Evolutionary conservation across 148 eudicot genomes (phyloP).

Genomic region (Camellia japonica): DNA sequence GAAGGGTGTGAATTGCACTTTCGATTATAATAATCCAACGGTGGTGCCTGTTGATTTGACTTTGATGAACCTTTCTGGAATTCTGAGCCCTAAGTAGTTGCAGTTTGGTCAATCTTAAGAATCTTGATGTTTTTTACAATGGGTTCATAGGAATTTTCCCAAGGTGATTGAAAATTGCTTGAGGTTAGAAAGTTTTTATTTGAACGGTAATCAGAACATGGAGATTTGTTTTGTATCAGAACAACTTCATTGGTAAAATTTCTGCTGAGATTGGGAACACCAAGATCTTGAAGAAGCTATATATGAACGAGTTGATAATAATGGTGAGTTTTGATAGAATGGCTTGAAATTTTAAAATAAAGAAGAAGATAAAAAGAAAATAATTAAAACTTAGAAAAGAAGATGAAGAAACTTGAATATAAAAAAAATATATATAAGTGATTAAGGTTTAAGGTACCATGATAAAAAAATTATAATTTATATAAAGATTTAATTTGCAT

Average conservation of each 20-base stretch:
- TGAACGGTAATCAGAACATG: slow-evolving; percentile 65
- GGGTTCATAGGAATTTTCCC: slow-evolving; percentile 57
- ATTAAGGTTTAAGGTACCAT: no score
- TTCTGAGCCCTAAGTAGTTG: slow-evolving; percentile 65
- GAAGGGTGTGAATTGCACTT: slow-evolving; percentile 75
- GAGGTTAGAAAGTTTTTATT: slow-evolving; percentile 40
- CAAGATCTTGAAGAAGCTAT: slow-evolving; percentile 46
- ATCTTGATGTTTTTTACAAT: slow-evolving; percentile 56
- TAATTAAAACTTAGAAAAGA: no score
- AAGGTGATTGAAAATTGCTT: slow-evolving; percentile 64
- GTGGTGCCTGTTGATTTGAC: slow-evolving; percentile 64
- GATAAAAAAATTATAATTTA: no score
- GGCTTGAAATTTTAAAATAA: no score
- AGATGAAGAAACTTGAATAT: no score
- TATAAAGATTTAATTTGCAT: no score
- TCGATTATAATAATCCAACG: slow-evolving; percentile 24
- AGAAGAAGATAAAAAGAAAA: no score
- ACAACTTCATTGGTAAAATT: slow-evolving; percentile 71
- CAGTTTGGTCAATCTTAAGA: slow-evolving; percentile 41
- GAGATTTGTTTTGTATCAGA: slow-evolving; percentile 80
- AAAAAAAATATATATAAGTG: no score
- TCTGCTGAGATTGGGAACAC: slow-evolving; percentile 70
- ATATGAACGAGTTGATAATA: slow-evolving; percentile 56
- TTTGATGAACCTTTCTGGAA: slow-evolving; percentile 69
- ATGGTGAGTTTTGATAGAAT: no score